Conservation (phyloP, 805 yeast genomes). For the Barnettozyma botsteinii region DNA sequence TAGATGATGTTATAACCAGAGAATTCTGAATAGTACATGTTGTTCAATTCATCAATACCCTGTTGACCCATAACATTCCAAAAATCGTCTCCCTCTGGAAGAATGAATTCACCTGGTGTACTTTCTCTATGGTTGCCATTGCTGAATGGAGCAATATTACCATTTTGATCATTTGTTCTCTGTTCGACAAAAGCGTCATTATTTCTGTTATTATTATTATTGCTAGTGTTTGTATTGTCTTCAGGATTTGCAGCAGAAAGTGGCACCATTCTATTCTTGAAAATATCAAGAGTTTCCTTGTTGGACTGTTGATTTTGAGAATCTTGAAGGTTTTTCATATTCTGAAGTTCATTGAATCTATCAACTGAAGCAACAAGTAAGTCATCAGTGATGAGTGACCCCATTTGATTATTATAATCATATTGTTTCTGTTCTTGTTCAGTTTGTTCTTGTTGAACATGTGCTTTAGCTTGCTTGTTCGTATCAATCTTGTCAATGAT, state of each 20-base stretch:
- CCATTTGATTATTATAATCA: slow-evolving; percentile 19
- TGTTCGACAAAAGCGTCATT: background rate
- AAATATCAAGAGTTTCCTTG: background rate
- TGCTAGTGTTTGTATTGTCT: background rate
- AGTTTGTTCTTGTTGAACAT: slow-evolving; percentile 2
- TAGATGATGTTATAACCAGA: slow-evolving; percentile 22
- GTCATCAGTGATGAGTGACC: slow-evolving; percentile 15
- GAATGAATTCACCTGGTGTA: slow-evolving; percentile 17
- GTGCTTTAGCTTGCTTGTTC: slow-evolving; percentile 3
- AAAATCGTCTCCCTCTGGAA: slow-evolving; percentile 19
- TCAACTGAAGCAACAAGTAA: slow-evolving; percentile 12
- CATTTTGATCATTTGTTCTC: background rate
- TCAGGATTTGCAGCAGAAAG: slow-evolving; percentile 10
- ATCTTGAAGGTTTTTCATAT: background rate
- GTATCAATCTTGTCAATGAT: slow-evolving; percentile 19
- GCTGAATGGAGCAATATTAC: background rate
- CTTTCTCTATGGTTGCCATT: slow-evolving; percentile 1
- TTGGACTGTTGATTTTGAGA: background rate
- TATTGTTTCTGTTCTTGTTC: slow-evolving; percentile 6
- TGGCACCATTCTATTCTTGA: slow-evolving; percentile 8
- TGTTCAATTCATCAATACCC: slow-evolving; percentile 23
- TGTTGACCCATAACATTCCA: slow-evolving; percentile 26
- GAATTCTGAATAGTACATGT: slow-evolving; percentile 25
- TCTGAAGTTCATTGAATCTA: slow-evolving; percentile 12
- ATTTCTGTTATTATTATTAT: background rate